phyloP scores from a whole-genome alignment of 177 flowering plant genomes.

The Vitis hybrid region DNA sequence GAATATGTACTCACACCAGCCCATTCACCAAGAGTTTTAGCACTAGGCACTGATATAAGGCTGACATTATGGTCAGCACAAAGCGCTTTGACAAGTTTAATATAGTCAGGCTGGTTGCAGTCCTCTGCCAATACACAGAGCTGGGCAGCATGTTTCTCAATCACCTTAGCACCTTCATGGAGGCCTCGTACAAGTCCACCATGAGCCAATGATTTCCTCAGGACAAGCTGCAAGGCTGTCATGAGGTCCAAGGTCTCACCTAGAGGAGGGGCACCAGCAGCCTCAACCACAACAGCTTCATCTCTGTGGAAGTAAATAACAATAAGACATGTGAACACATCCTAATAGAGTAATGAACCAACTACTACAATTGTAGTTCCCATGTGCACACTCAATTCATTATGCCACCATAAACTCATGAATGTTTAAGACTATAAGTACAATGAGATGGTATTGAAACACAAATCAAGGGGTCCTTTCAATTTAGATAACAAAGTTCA shows the following conservation, averaged over 20 bases:
- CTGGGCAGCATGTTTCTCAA: slow-evolving; percentile 67
- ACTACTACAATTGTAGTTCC: slow-evolving; percentile 1
- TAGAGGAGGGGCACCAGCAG: slow-evolving; percentile 29
- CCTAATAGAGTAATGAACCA: not conserved
- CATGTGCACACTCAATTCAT: too few species aligned
- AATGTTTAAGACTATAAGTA: too few species aligned
- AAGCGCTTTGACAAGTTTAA: slow-evolving; percentile 61
- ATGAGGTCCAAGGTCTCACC: slow-evolving; percentile 66
- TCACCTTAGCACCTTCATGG: slow-evolving; percentile 63
- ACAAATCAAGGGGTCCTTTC: too few species aligned
- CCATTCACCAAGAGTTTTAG: slow-evolving; percentile 74
- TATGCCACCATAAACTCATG: too few species aligned
- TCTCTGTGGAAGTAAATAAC: slow-evolving; percentile 34
- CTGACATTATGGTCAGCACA: slow-evolving; percentile 62
- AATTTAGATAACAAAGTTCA: too few species aligned
- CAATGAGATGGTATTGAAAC: too few species aligned
- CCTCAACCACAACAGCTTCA: slow-evolving; percentile 33
- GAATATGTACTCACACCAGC: slow-evolving; percentile 50
- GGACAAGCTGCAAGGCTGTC: slow-evolving; percentile 64
- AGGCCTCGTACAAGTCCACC: slow-evolving; percentile 60
- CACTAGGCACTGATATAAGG: slow-evolving; percentile 59
- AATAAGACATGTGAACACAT: not conserved
- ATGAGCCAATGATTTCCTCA: slow-evolving; percentile 63
- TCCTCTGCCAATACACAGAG: slow-evolving; percentile 69
- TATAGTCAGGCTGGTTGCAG: slow-evolving; percentile 61